These are phyloP conservation scores for Xylariaceae sp. DNA, from an alignment of 2,329 filamentous ascomycete genomes.

Conservation along the genomic window DNA sequence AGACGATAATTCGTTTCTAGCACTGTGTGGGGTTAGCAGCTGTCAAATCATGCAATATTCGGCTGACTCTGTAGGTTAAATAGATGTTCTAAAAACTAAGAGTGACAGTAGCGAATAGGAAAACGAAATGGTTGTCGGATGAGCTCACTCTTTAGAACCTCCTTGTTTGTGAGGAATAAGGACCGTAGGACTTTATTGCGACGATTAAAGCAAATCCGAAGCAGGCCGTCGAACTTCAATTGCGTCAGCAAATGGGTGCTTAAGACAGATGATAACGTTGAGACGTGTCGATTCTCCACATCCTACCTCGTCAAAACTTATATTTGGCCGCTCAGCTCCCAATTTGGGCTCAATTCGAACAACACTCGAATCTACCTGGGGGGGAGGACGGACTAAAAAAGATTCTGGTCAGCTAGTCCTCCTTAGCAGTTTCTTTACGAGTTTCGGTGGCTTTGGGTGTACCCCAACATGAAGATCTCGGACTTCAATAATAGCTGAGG, in stretches of 20 bases:
- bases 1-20: conserved; percentile 88
- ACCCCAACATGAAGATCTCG: not conserved
- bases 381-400: conserved; percentile 75
- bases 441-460: not conserved
- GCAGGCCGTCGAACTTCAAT: conserved; percentile 61
- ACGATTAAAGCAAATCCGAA: conserved; percentile 77
- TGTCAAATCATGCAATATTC: not conserved
- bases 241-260: not conserved
- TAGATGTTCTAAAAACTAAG: not conserved
- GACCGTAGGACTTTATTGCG: conserved; percentile 91
- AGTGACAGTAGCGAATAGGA: no score
- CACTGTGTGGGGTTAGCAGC: conserved; percentile 76
- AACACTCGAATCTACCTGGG: conserved; percentile 77
- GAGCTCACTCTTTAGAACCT: conserved; percentile 28
- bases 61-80: no score
- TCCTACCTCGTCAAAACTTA: conserved; percentile 79
- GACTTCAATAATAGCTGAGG: not conserved
- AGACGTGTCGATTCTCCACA: not conserved
- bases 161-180: conserved; percentile 28
- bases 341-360: conserved; percentile 89
- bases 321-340: conserved; percentile 77
- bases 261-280: not conserved
- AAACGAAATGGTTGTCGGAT: not conserved
- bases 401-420: not conserved
- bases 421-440: not conserved